Evolutionary conservation across 371 early-diverging fungal genomes (phyloP).

Genomic region (Mucor mucedo): DNA sequence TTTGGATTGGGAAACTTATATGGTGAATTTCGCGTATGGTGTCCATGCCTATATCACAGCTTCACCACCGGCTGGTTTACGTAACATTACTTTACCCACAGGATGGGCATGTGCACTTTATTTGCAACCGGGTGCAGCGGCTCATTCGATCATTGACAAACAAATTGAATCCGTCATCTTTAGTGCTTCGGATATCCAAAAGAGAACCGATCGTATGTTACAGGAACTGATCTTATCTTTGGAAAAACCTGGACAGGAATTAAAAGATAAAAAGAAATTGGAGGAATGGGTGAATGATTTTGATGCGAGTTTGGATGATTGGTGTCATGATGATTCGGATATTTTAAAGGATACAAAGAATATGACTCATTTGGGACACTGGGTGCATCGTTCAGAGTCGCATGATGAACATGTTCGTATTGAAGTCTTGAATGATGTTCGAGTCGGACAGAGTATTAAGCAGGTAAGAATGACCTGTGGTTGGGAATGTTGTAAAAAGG

Average conservation of each 20-base stretch:
- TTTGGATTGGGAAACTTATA: slow-evolving; percentile 48
- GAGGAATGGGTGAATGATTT: slow-evolving; percentile 59
- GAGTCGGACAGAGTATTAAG: slow-evolving; percentile 46
- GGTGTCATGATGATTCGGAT: slow-evolving; percentile 58
- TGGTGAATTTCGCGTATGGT: slow-evolving; percentile 51
- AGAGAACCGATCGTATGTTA: slow-evolving; percentile 53
- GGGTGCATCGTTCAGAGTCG: slow-evolving; percentile 41
- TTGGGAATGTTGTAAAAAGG: not conserved
- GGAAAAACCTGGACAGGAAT: slow-evolving; percentile 44
- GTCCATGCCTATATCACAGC: slow-evolving; percentile 46
- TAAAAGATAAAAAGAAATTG: slow-evolving; percentile 38
- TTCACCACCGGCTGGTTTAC: slow-evolving; percentile 29
- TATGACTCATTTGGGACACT: slow-evolving; percentile 42
- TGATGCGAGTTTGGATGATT: slow-evolving; percentile 58
- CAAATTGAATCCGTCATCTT: slow-evolving; percentile 54
- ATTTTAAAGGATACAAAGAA: slow-evolving; percentile 40
- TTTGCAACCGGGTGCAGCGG: slow-evolving; percentile 30
- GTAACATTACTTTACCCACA: slow-evolving; percentile 42
- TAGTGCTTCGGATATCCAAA: slow-evolving; percentile 50
- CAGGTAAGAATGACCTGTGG: slow-evolving; percentile 32
- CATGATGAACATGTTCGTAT: slow-evolving; percentile 51
- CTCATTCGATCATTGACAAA: slow-evolving; percentile 41
- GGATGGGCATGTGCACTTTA: slow-evolving; percentile 54
- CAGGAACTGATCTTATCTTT: slow-evolving; percentile 35
- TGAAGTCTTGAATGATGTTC: slow-evolving; percentile 48